A percentile compares a stretch with the other conserved stretches of the same genome.
Conservation (phyloP, 2,329 filamentous ascomycete genomes). For the Cryphonectria naterciae region DNA sequence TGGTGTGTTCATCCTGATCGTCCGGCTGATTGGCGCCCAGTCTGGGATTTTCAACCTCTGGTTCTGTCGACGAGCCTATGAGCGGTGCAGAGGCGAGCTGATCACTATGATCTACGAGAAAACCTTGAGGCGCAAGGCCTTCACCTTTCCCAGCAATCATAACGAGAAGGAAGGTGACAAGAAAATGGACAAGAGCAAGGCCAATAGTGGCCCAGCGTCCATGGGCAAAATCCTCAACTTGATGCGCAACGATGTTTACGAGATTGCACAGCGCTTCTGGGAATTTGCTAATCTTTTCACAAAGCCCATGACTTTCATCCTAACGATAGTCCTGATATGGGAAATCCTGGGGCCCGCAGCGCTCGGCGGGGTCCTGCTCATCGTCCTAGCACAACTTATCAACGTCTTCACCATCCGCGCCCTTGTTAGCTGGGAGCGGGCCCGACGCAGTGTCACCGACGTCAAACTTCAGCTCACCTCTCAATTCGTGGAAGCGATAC, state of each 20-base stretch:
- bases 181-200: constrained; percentile 31
- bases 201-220: constrained; percentile 61
- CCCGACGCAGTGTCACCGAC: constrained; percentile 76
- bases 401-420: constrained; percentile 70
- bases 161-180: constrained; percentile 39
- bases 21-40: constrained; percentile 66
- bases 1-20: constrained; percentile 62
- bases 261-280: constrained; percentile 85
- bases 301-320: constrained; percentile 74
- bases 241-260: constrained; percentile 81
- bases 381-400: constrained; percentile 69
- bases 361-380: constrained; percentile 71
- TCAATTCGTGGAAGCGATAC: constrained; percentile 85
- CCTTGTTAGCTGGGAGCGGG: constrained; percentile 70
- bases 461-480: constrained; percentile 77
- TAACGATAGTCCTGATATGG: constrained; percentile 77
- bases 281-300: constrained; percentile 78
- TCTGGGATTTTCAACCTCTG: constrained; percentile 72
- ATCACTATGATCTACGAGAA: constrained; percentile 86
- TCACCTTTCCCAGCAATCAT: constrained; percentile 44
- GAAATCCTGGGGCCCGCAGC: constrained; percentile 80
- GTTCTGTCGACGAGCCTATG: constrained; percentile 84
- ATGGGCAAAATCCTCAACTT: constrained; percentile 92
- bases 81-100: constrained; percentile 82
- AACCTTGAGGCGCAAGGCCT: constrained; percentile 67